phyloP scores from a whole-genome alignment of 768 basidiomycete species.

The Postia placenta region DNA sequence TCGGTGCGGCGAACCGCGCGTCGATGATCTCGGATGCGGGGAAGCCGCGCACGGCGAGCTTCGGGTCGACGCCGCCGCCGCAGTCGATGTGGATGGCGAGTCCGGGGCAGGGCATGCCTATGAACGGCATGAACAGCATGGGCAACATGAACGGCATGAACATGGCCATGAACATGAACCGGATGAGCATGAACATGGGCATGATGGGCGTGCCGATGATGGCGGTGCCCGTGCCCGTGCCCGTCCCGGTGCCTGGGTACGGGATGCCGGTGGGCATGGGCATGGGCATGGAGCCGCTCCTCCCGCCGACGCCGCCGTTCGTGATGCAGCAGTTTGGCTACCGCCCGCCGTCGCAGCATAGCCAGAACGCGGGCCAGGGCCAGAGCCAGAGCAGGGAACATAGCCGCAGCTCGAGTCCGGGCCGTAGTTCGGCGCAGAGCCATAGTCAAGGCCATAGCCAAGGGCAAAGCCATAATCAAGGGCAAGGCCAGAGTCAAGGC shows the following conservation, averaged over 20 bases:
- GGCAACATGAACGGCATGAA: slow-evolving; percentile 9
- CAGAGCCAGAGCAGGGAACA: neutral
- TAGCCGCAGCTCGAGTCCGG: neutral
- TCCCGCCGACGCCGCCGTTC: slow-evolving; percentile 71
- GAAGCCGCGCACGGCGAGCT: slow-evolving; percentile 3
- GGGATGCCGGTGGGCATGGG: slow-evolving; percentile 21
- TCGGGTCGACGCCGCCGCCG: slow-evolving; percentile 2
- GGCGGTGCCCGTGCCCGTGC: slow-evolving; percentile 6
- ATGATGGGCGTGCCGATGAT: slow-evolving; percentile 11
- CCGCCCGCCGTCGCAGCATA: slow-evolving; percentile 30
- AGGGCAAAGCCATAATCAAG: slow-evolving; percentile 2
- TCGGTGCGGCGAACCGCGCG: slow-evolving; percentile 28
- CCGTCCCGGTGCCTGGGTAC: slow-evolving; percentile 4
- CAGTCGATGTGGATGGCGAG: slow-evolving; percentile 11
- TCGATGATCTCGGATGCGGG: slow-evolving; percentile 20
- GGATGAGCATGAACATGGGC: slow-evolving; percentile 11
- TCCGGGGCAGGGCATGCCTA: neutral
- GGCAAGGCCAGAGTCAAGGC: slow-evolving; percentile 3
- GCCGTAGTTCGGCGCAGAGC: neutral
- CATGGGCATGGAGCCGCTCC: slow-evolving; percentile 58
- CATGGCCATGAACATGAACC: slow-evolving; percentile 9
- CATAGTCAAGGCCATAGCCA: neutral
- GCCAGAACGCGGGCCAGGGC: slow-evolving; percentile 7
- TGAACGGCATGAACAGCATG: slow-evolving; percentile 7
- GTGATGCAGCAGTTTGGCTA: slow-evolving; percentile 56